Evolutionary conservation across 177 flowering plant species (phyloP), one percentile per base, ranked within the genome.

Genomic region (Vitis hybrid): DNA sequence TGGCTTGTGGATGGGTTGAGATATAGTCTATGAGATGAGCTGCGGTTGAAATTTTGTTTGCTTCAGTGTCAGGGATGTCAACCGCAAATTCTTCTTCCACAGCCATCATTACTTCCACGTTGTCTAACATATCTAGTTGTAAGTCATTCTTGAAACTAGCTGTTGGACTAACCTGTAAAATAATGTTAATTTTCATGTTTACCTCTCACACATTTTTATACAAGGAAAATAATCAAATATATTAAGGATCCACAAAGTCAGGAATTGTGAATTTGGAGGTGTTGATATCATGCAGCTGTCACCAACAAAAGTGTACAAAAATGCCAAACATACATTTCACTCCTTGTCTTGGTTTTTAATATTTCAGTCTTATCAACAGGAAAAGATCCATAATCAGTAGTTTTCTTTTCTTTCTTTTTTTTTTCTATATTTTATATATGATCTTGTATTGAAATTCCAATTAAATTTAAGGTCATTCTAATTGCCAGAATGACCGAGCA

Each of bases 41-140:
- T 57, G 76, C 64, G 15, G 72, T 70, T 52, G 67, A 63, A 52
- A 73, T 68, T 58, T 73, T 73, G 65, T 73, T 71, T n/a, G 77
- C 82, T 67, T 79, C 79, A 65, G 21, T 73, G 11, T 71, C 79
- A 18, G 69, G 70, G 11, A 70, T 73, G 50, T 76, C 74, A 53
- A 76, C 57, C 13, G 68, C 66, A 64, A 79, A 76, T 61, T 76
- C 77, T 79, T 76, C 82, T 67, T 76, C 77, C 11, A 72, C 66
- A 18, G 77, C 74, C 71, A 67, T 64, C 51, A 61, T 66, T 55
- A 78, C 70, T 65, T 73, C 70, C 41, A 67, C 72, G 27, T 73
- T 59, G 69, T 71, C 76, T 30, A 65, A 75, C 51, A 73, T 71
- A 71, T 78, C 77, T n/a, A 78, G 65, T 10, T 76, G 73, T 67